Conservation (phyloP, 208 protist species). For the Naegleria gruberi region DNA sequence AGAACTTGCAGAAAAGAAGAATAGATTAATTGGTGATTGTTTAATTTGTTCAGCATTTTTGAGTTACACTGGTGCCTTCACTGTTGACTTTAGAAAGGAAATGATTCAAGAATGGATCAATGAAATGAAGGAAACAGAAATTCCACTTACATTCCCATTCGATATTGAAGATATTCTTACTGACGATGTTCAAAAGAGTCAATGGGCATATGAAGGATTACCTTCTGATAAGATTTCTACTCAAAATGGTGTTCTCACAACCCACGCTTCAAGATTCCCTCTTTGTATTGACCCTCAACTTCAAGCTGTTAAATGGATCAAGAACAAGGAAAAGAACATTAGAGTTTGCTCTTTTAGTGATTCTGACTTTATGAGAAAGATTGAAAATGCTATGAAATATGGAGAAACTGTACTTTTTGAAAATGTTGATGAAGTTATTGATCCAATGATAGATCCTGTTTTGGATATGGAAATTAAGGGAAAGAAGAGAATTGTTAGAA, state of each 20-base stretch:
- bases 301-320: conserved; percentile 97
- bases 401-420: conserved; percentile 96
- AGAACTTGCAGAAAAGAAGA: conserved; percentile 63
- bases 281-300: conserved; percentile 98
- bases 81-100: conserved; percentile 84
- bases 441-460: conserved; percentile 95
- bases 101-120: conserved; percentile 81
- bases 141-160: conserved; percentile 80
- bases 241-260: conserved; percentile 95
- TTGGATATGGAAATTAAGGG: conserved; percentile 76
- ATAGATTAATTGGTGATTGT: conserved; percentile 91
- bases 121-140: conserved; percentile 68
- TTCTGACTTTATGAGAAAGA: conserved; percentile 88
- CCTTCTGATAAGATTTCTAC: conserved; percentile 94
- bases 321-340: conserved; percentile 83
- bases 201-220: conserved; percentile 92
- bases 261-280: conserved; percentile 82
- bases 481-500: conserved; percentile 67
- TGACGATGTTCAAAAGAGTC: conserved; percentile 88
- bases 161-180: conserved; percentile 80
- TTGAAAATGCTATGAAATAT: conserved; percentile 94
- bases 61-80: conserved; percentile 94
- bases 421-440: conserved; percentile 95
- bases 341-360: conserved; percentile 90
- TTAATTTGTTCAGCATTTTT: conserved; percentile 90